Percentiles rank a stretch among this genome's conserved stretches.
phyloP scores from a whole-genome alignment of 352 stramenopile species.

The Globisporangium polare region DNA sequence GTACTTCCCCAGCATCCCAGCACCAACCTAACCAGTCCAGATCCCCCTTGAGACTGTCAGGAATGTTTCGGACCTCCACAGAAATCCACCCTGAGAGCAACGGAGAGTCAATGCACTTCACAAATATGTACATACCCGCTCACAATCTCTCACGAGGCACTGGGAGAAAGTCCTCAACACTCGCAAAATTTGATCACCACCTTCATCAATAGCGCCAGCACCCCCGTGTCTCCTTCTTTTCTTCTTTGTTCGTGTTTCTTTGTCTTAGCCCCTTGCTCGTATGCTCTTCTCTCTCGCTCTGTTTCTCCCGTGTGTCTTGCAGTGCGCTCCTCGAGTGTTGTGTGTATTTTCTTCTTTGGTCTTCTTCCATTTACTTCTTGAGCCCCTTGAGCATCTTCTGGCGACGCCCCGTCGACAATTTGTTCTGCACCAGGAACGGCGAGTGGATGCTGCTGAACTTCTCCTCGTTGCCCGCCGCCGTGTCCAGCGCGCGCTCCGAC shows the following conservation, averaged over 20 bases:
- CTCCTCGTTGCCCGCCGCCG: constrained; percentile 54
- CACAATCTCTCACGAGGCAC: no score
- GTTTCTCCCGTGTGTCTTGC: neutral
- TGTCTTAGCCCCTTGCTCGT: constrained; percentile 5
- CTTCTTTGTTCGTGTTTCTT: constrained; percentile 16
- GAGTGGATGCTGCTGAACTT: constrained; percentile 87
- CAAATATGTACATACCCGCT: no score
- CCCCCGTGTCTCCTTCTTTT: neutral
- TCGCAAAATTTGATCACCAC: neutral
- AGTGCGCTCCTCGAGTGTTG: constrained; percentile 1
- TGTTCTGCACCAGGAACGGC: constrained; percentile 82
- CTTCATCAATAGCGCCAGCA: neutral
- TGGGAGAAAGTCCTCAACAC: no score
- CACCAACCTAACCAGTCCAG: no score
- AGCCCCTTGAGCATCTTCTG: constrained; percentile 89
- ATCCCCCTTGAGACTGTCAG: no score
- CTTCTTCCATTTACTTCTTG: constrained; percentile 69
- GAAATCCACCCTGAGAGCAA: no score
- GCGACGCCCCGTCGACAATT: constrained; percentile 76
- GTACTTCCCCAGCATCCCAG: constrained; percentile 37
- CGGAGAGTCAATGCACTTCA: no score
- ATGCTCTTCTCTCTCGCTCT: neutral
- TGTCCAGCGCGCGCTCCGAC: constrained; percentile 28
- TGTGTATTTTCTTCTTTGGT: neutral
- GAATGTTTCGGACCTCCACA: no score